Evolutionary conservation across 2,329 filamentous ascomycete species (phyloP).

Genomic region (Fusarium decemcellulare): DNA sequence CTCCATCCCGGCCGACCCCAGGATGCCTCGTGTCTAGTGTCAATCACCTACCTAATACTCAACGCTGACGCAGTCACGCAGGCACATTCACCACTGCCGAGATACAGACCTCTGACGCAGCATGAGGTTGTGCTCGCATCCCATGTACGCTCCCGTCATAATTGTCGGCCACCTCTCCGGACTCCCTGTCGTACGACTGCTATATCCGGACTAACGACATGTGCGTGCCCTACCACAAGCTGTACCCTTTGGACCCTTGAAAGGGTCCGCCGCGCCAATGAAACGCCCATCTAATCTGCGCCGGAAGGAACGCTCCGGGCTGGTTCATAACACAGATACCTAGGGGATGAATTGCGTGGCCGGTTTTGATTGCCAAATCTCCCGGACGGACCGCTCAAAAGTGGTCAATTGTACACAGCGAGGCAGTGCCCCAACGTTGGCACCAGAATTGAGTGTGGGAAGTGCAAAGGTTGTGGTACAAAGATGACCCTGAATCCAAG

Average conservation of each 20-base stretch:
- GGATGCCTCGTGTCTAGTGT: not conserved
- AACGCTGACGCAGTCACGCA: constrained; percentile 1
- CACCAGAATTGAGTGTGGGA: constrained; percentile 30
- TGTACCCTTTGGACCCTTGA: constrained; percentile 40
- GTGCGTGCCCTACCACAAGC: constrained; percentile 33
- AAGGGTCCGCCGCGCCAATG: constrained; percentile 38
- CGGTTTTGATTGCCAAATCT: constrained; percentile 4
- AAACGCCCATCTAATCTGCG: constrained; percentile 11
- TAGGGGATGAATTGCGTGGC: constrained; percentile 9
- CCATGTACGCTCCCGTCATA: constrained; percentile 8
- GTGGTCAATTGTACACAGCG: constrained; percentile 3
- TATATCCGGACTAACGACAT: constrained; percentile 40
- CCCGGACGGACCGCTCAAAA: constrained; percentile 8
- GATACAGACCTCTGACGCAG: not conserved
- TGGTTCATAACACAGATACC: constrained; percentile 29
- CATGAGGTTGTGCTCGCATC: constrained; percentile 8
- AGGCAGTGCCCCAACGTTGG: constrained; percentile 12
- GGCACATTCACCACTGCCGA: not conserved
- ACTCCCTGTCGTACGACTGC: constrained; percentile 32
- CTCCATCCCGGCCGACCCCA: constrained; percentile 17
- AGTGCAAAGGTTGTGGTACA: constrained; percentile 33
- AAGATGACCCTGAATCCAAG: constrained; percentile 28
- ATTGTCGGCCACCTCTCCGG: constrained; percentile 29
- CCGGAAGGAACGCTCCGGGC: constrained; percentile 44
- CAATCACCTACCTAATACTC: not conserved